Base-by-base conservation (phyloP, 768 basidiomycete species). In the Lentinula sp. region DNA sequence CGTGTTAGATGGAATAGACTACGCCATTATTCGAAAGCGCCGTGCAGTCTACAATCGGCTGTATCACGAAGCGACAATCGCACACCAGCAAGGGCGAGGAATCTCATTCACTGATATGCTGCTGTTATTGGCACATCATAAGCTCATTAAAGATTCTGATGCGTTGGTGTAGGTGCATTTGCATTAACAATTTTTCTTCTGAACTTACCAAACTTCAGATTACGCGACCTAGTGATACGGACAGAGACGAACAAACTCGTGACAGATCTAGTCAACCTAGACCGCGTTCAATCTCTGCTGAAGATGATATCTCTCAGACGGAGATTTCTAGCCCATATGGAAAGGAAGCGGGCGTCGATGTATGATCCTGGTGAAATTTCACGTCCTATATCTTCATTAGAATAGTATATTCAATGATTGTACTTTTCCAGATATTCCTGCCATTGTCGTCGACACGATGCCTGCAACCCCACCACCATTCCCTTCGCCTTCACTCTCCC, bases 81-180 rank as follows among this genome's bases (percentile, higher is more conserved):
- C 85, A 3, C 85, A 87, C 63, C 82, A 88, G 62, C 81, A 79
- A 36, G 85, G 86, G 1, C 81, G 84, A 56, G 95, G 95, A 8
- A 93, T 98, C 62, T 90, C 92, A 23, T 98, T 98, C 77, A 91
- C 87, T 0, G 83, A 86, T 49, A 96, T 96, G 91, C 81, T 98
- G 2, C 70, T 90, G 37, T 75, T 98, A 49, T 76, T 98, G 43
- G 89, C 92, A 1, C 96, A 97, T 70, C 88, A 98, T 75, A 95
- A 92, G 71, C 75, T 98, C 56, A 93, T 98, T 64, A 83, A 92
- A 54, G 94, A 97, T 73, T 84, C 84, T 32, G 90, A 93, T 35
- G 95, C 95, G 13, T 75, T 98, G 28, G 82, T 86, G 95, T 96
- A 71, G 70, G 92, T 83, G 13, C 37, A 18, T 6, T 4, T 52